Conservation (phyloP, 2,329 filamentous ascomycete genomes). For the Xylariaceae sp. region DNA sequence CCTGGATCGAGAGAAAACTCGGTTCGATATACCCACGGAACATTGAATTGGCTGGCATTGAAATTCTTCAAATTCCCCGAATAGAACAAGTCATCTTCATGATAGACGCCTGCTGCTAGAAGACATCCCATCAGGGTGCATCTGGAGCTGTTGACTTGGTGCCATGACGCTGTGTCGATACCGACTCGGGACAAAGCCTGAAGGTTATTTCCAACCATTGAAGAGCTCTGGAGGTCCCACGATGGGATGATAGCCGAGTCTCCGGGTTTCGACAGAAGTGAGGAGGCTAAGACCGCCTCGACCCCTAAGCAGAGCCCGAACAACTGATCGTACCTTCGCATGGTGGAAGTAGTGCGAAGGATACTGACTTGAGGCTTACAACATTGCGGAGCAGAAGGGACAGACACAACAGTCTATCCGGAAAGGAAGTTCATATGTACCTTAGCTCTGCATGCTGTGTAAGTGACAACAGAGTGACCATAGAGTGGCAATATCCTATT, state of each 20-base stretch:
- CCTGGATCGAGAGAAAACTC: constrained; percentile 51
- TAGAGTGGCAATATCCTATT: constrained; percentile 1
- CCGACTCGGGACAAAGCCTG: constrained; percentile 49
- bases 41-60: constrained; percentile 53
- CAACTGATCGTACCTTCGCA: constrained; percentile 28
- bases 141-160: constrained; percentile 51
- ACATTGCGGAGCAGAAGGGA: too few species aligned
- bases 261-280: constrained; percentile 30
- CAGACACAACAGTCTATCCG: too few species aligned
- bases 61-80: constrained; percentile 54
- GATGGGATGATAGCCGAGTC: constrained; percentile 43
- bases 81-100: constrained; percentile 61
- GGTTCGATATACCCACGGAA: constrained; percentile 64
- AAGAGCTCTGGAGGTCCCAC: constrained; percentile 58
- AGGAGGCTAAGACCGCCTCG: constrained; percentile 13
- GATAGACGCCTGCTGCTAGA: constrained; percentile 57
- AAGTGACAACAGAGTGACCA: constrained; percentile 12
- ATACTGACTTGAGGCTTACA: too few species aligned
- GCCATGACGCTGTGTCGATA: constrained; percentile 56
- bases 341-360: too few species aligned
- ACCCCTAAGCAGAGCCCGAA: constrained; percentile 27
- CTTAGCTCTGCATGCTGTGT: constrained; percentile 11
- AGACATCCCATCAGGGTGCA: constrained; percentile 64
- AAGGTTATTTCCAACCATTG: constrained; percentile 44
- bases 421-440: background rate